Evolutionary conservation across 2,329 filamentous ascomycete species (phyloP).

Genomic region (Botrytis squamosa): DNA sequence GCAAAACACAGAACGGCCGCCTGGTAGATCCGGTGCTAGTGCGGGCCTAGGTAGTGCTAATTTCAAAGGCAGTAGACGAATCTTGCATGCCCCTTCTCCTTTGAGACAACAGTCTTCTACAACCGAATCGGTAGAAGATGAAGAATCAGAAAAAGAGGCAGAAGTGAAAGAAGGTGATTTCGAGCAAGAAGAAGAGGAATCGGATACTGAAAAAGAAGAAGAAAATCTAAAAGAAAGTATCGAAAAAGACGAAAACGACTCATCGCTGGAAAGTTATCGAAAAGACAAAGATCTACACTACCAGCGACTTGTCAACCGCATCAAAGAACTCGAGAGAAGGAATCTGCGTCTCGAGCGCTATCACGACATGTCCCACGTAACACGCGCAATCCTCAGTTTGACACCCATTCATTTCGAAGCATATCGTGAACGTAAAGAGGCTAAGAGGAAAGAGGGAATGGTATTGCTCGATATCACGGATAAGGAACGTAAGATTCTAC

Average conservation of each 20-base stretch:
- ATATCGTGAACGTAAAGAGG: not conserved
- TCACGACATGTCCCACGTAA: not conserved
- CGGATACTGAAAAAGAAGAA: not conserved
- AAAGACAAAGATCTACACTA: not conserved
- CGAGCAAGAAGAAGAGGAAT: not conserved
- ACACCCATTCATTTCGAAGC: conserved; percentile 10
- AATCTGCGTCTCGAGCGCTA: conserved; percentile 3
- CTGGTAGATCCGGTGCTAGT: not conserved
- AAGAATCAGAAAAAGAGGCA: not conserved
- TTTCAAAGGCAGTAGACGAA: not conserved
- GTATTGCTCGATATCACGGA: not conserved
- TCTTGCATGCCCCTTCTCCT: conserved; percentile 4
- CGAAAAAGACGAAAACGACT: not conserved
- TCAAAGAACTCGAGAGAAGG: not conserved
- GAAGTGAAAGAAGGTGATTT: not conserved
- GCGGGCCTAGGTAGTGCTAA: not conserved
- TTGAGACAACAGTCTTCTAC: not conserved
- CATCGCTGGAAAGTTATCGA: not conserved
- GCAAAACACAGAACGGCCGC: not conserved
- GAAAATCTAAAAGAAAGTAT: not conserved
- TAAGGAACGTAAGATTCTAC: not conserved
- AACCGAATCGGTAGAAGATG: not conserved
- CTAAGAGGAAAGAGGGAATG: not conserved
- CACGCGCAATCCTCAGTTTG: conserved; percentile 9
- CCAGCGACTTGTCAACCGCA: not conserved